Base-by-base conservation (phyloP, 2,329 filamentous ascomycete genomes). In the Fusarium dlaminii region DNA sequence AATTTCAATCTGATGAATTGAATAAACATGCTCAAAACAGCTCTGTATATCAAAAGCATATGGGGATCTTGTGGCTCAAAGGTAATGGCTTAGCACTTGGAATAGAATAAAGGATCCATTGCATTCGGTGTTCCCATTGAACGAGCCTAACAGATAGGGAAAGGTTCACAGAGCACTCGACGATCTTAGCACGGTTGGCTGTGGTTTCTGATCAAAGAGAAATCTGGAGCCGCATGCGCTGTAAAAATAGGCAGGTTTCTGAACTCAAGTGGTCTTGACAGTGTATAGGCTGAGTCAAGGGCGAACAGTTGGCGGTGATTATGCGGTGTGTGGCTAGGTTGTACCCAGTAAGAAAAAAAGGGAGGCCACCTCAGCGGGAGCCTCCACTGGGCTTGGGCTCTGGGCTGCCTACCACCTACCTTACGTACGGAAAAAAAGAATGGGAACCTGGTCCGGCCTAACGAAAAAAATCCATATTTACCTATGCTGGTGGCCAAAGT, bases 401-500 rank as follows among this genome's bases (percentile, higher is more conserved):
- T 43, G 62, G n/a, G 49, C 51, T 39, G 18, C 54, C 37, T 42
- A 37, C 36, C 27, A 43, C 42, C 42, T n/a, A 30, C 46, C 46
- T 49, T n/a, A 32, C 14, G 29, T 46, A 48, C 54, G 32, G 57
- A 59, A 73, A 64, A 70, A 71, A 65, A 59, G 40, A 66, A 52
- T 52, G 49, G 49, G 13, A 70, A 40, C 51, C 34, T 55, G 24
- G 34, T 63, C 37, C 37, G 52, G 29, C 52, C 52, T 32, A 32
- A 43, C 62, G 73, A 77, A 78, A 79, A 78, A 77, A 68, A 46
- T 51, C 40, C 63, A 62, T 59, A 42, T 51, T 75, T 70, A 78
- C 74, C 73, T 68, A 72, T 70, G 59, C 68, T 70, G 60, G 61
- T 69, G 60, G 72, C 67, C 67, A 69, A 62, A 57, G 63, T 64